A percentile compares a stretch with the other conserved stretches of the same genome.
These are phyloP conservation scores for Punctularia strigosozonata DNA, from an alignment of 768 basidiomycete species.

Conservation along the genomic window DNA sequence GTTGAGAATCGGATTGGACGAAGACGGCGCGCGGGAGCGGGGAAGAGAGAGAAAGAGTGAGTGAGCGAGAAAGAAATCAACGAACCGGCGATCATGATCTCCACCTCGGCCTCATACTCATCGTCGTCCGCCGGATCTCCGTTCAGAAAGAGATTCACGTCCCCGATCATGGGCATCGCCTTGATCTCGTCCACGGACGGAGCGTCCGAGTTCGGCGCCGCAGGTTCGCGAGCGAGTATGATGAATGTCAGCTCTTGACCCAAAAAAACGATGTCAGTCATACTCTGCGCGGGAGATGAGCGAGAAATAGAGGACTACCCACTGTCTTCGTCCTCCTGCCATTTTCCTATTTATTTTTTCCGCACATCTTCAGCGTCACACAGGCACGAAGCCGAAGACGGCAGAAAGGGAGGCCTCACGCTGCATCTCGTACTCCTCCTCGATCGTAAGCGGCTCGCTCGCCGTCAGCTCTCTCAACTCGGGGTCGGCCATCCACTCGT, in stretches of 20 bases:
- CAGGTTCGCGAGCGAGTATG: slow-evolving; percentile 42
- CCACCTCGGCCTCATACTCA: slow-evolving; percentile 65
- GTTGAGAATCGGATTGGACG: slow-evolving; percentile 1
- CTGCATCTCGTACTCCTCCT: slow-evolving; percentile 2
- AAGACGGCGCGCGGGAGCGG: neutral
- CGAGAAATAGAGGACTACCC: slow-evolving; percentile 11
- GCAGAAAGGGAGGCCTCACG: neutral
- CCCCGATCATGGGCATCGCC: slow-evolving; percentile 67
- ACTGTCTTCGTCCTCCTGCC: slow-evolving; percentile 83
- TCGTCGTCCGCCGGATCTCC: slow-evolving; percentile 24
- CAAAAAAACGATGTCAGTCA: neutral
- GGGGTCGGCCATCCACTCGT: neutral
- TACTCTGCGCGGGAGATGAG: neutral
- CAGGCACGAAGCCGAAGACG: neutral
- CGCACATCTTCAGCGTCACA: too few species aligned
- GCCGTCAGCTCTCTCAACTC: slow-evolving; percentile 46
- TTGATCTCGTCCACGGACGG: slow-evolving; percentile 15
- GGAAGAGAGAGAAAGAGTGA: neutral
- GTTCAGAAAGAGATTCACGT: slow-evolving; percentile 85
- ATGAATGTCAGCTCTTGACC: slow-evolving; percentile 77
- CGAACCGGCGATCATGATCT: slow-evolving; percentile 88
- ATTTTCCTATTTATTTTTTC: slow-evolving; percentile 44
- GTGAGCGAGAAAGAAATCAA: slow-evolving; percentile 1
- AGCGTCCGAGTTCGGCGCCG: slow-evolving; percentile 6
- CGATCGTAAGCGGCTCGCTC: slow-evolving; percentile 65